phyloP scores from a whole-genome alignment of 2,329 filamentous ascomycete genomes.

The Fusarium sp. region DNA sequence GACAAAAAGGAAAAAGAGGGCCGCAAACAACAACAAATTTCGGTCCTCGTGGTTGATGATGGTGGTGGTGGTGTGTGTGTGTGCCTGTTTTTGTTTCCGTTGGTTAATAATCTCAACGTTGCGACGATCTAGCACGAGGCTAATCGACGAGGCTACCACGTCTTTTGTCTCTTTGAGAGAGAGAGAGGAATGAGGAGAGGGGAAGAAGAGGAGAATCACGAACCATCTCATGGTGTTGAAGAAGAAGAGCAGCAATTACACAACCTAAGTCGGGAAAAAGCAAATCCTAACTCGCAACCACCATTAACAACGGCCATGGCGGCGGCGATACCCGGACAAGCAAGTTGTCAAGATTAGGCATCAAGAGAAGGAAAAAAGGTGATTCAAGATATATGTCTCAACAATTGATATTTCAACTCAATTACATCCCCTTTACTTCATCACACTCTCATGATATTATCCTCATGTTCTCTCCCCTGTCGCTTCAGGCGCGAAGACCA shows the following conservation, averaged over 20 bases:
- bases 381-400: background rate
- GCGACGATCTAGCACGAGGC: background rate
- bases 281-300: background rate
- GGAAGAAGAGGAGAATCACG: background rate
- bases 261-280: background rate
- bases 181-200: background rate
- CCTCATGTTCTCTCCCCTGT: conserved; percentile 1
- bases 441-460: background rate
- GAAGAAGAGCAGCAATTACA: background rate
- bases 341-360: background rate
- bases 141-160: background rate
- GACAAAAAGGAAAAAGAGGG: conserved; percentile 28
- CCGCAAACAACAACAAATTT: conserved; percentile 10
- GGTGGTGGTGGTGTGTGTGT: conserved; percentile 21
- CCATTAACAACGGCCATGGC: background rate
- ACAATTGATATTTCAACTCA: background rate
- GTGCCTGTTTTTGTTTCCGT: background rate
- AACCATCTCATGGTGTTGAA: background rate
- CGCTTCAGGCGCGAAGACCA: conserved; percentile 25
- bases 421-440: background rate
- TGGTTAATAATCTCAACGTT: conserved; percentile 2
- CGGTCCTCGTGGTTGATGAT: background rate
- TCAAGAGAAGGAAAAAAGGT: background rate
- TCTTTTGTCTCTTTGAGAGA: background rate
- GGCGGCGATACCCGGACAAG: background rate